A percentile compares a stretch with the other conserved stretches of the same genome.
Conservation (phyloP, 2,329 filamentous ascomycete genomes). For the Pseudogymnoascus sp. region DNA sequence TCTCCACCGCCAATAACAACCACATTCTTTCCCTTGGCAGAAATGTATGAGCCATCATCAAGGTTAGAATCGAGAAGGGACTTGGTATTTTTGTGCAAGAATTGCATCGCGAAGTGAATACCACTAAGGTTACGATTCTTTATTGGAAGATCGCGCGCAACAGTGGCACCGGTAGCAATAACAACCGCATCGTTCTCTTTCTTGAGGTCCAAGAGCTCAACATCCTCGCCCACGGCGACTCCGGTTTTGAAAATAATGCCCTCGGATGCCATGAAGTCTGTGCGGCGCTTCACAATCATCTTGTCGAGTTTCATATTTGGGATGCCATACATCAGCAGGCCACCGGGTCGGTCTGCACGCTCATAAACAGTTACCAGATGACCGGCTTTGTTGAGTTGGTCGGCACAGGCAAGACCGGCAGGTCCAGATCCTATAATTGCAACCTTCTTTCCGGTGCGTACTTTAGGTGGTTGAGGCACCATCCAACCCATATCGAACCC, state of each 20-base stretch:
- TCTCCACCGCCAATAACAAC: constrained; percentile 96
- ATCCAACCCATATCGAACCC: constrained; percentile 99
- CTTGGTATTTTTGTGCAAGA: constrained; percentile 96
- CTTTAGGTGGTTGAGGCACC: constrained; percentile 68
- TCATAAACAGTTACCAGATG: constrained; percentile 87
- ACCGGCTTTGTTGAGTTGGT: constrained; percentile 89
- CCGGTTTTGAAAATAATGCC: constrained; percentile 75
- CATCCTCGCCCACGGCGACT: constrained; percentile 67
- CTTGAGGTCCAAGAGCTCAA: constrained; percentile 62
- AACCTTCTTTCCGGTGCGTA: constrained; percentile 78
- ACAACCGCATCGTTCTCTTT: constrained; percentile 72
- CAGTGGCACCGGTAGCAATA: constrained; percentile 85
- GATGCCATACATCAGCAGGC: constrained; percentile 95
- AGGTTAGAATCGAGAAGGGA: constrained; percentile 89
- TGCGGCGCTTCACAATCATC: constrained; percentile 88
- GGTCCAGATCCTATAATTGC: constrained; percentile 89
- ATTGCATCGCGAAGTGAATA: constrained; percentile 95
- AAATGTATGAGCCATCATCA: constrained; percentile 76
- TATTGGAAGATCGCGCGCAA: constrained; percentile 86
- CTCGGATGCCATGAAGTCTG: constrained; percentile 88
- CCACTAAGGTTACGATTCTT: constrained; percentile 80
- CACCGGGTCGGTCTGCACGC: constrained; percentile 81
- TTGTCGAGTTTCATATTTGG: constrained; percentile 99
- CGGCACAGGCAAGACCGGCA: constrained; percentile 78
- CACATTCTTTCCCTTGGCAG: constrained; percentile 90